Percentiles rank a stretch among this genome's conserved stretches.
Evolutionary conservation across 2,329 filamentous ascomycete species (phyloP).

Genomic region (Rutstroemia sp.): DNA sequence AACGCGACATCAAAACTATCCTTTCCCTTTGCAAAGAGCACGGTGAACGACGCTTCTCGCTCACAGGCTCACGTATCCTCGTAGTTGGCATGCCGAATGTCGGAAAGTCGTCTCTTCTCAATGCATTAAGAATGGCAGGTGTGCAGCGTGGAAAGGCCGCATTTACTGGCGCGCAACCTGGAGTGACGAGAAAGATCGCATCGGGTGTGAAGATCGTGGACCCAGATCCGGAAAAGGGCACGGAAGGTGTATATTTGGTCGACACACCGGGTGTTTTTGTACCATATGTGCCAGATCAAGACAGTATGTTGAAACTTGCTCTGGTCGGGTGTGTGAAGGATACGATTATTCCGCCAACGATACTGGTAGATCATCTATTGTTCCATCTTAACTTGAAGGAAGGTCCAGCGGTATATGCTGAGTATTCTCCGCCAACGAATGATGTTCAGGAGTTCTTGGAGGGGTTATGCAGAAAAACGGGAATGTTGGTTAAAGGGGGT

Average conservation of each 20-base stretch:
- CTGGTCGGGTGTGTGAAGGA: constrained; percentile 88
- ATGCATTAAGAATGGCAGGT: constrained; percentile 67
- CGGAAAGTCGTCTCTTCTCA: constrained; percentile 91
- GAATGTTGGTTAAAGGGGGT: constrained; percentile 68
- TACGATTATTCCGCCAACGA: constrained; percentile 68
- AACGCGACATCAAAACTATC: constrained; percentile 34
- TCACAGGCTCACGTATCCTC: constrained; percentile 80
- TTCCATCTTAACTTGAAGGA: constrained; percentile 62
- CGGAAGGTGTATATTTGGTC: constrained; percentile 61
- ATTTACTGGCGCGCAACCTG: constrained; percentile 77
- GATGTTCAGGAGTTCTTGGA: constrained; percentile 68
- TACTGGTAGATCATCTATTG: constrained; percentile 83
- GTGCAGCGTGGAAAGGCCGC: constrained; percentile 63
- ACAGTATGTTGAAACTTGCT: constrained; percentile 92
- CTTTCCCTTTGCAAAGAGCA: constrained; percentile 44
- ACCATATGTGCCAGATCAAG: constrained; percentile 76
- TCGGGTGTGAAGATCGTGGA: constrained; percentile 76
- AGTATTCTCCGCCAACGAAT: constrained; percentile 69
- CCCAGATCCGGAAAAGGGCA: constrained; percentile 35
- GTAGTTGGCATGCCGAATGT: constrained; percentile 98
- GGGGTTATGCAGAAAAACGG: constrained; percentile 64
- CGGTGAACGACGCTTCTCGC: constrained; percentile 42
- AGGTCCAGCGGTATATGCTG: constrained; percentile 23
- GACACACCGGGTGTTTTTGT: constrained; percentile 96
- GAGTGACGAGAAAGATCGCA: constrained; percentile 79